A percentile compares a stretch with the other conserved stretches of the same genome.
Conservation (phyloP, 441 rosid species). For the Eruca vesicaria region DNA sequence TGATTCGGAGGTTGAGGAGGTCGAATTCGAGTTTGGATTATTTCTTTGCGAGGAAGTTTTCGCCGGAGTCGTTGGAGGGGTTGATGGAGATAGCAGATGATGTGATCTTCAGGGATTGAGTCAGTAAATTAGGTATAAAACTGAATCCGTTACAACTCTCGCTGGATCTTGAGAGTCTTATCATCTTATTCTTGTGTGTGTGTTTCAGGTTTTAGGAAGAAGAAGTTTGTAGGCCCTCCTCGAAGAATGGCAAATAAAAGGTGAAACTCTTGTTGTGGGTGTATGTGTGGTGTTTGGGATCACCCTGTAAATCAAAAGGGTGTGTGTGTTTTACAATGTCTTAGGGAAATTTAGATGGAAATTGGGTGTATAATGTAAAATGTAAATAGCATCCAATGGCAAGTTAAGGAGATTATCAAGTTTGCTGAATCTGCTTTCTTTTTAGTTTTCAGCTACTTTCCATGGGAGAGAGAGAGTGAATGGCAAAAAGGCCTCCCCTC, state of each 20-base stretch:
- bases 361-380: background rate
- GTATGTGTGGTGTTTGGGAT: background rate
- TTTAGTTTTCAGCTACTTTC: background rate
- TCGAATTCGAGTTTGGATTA: slow-evolving; percentile 49
- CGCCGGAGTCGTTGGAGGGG: slow-evolving; percentile 54
- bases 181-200: background rate
- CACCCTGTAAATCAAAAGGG: slow-evolving; percentile 11
- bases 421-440: background rate
- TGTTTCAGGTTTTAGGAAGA: slow-evolving; percentile 9
- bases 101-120: slow-evolving; percentile 64
- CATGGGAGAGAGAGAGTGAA: slow-evolving; percentile 17
- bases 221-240: slow-evolving; percentile 21
- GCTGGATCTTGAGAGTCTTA: background rate
- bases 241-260: slow-evolving; percentile 28
- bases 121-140: slow-evolving; percentile 17
- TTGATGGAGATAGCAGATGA: slow-evolving; percentile 67
- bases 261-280: background rate
- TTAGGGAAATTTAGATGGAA: background rate
- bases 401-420: background rate
- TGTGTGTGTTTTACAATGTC: background rate
- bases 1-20: slow-evolving; percentile 44
- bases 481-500: slow-evolving; percentile 12
- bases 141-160: too few relatives aligned
- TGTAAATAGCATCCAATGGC: slow-evolving; percentile 12
- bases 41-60: slow-evolving; percentile 75